Base-by-base conservation (phyloP, 2,329 filamentous ascomycete genomes). In the Colletotrichum tropicale region DNA sequence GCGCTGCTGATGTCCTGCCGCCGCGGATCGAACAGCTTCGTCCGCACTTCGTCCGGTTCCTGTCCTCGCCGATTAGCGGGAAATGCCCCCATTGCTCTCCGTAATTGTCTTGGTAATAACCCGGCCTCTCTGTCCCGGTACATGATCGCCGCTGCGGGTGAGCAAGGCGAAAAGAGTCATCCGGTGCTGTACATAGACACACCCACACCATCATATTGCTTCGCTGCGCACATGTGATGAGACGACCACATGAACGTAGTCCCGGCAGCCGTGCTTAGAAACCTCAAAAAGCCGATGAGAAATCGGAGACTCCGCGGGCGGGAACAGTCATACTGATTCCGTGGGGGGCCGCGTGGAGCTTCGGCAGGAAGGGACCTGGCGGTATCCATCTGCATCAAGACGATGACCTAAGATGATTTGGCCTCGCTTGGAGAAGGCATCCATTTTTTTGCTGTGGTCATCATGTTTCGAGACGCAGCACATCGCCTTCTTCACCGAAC, bases 121-220 rank as follows among this genome's bases (percentile, higher is more conserved):
- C 8, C 69, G 72, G 36, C 71, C 32, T 56, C 15, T 62, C 56
- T 34, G 32, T 30, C 60, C 26, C 21, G 60, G 28, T 67, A 62
- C 12, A 32, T 62, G 72, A 75, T 75, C 73, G 70, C 60, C 64
- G 43, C 69, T 75, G 73, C 64, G 26, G 28, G 70, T 68, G 70
- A 74, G 74, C 66, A 64, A 62, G 65, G 52, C 60, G n/a, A 55
- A 21, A 65, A 70, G 71, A 76, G 74, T 74, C 74, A 74, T 66
- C 48, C n/a, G 48, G 28, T 8, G 48, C 60, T 36, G 36, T 61
- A 34, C 28, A 26, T 48, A 68, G 36, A 62, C 38, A 71, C 32
- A 38, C 32, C 12, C 21, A 48, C 26, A 34, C 18, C 38, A 52
- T 38, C 12, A 67, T 38, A 21, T 58, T 4, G 60, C 48, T 52